phyloP scores from a whole-genome alignment of 2,329 filamentous ascomycete genomes.

The Sarocladiaceae sp. region DNA sequence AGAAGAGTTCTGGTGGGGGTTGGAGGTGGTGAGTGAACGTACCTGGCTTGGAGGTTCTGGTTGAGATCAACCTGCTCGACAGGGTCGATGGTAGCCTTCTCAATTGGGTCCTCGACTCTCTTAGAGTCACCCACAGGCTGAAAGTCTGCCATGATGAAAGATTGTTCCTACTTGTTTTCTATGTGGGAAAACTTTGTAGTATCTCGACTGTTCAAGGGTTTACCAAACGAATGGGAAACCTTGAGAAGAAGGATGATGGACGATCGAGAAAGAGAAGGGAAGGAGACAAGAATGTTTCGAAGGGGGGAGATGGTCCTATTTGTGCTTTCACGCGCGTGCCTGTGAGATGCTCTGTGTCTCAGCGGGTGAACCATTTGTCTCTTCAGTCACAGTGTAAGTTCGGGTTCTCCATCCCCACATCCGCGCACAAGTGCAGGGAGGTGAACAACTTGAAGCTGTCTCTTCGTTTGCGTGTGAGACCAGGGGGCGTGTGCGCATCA shows the following conservation, averaged over 20 bases:
- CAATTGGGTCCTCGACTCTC: slow-evolving; percentile 16
- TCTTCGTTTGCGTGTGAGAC: slow-evolving; percentile 8
- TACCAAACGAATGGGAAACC: neutral
- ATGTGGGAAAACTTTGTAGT: too few species aligned
- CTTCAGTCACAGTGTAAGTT: slow-evolving; percentile 1
- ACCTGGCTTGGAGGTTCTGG: slow-evolving; percentile 37
- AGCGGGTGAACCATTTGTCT: slow-evolving; percentile 6
- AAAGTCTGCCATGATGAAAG: slow-evolving; percentile 6
- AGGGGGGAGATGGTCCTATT: slow-evolving; percentile 1
- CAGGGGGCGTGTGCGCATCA: slow-evolving; percentile 3
- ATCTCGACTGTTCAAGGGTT: neutral
- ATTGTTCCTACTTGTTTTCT: too few species aligned
- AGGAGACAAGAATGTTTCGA: slow-evolving; percentile 4
- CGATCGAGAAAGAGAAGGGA: slow-evolving; percentile 2
- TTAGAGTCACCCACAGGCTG: slow-evolving; percentile 4
- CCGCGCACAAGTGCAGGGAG: neutral
- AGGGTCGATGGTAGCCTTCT: slow-evolving; percentile 22
- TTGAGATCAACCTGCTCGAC: slow-evolving; percentile 31
- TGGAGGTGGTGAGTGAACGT: neutral
- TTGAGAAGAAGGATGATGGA: slow-evolving; percentile 2
- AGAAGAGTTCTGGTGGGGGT: neutral
- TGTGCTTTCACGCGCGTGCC: slow-evolving; percentile 3
- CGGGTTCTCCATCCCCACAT: neutral
- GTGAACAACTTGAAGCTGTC: neutral
- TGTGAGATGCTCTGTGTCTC: neutral